Evolutionary conservation across 306 rosid species (phyloP).

Genomic region (Rubus parviflorus): DNA sequence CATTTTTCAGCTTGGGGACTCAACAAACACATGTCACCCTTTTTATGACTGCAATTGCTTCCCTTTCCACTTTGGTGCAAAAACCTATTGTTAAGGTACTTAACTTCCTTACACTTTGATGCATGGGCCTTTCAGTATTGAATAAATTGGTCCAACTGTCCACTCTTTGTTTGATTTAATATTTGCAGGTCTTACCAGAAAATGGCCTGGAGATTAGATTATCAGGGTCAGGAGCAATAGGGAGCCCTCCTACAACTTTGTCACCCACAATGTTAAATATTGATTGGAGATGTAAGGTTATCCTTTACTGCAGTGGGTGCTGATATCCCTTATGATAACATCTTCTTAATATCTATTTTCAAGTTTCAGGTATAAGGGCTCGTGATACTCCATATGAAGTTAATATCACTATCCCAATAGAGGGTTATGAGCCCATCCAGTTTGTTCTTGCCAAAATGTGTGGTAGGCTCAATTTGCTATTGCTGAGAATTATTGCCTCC

Average conservation of each 20-base stretch:
- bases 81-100: conserved; percentile 70
- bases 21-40: conserved; percentile 63
- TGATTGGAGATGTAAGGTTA: conserved; percentile 88
- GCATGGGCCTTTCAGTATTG: conserved; percentile 13
- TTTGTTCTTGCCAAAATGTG: conserved; percentile 82
- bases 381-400: conserved; percentile 64
- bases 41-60: conserved; percentile 82
- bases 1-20: conserved; percentile 63
- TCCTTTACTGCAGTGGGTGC: conserved; percentile 24
- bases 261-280: conserved; percentile 76
- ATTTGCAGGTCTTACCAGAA: conserved; percentile 63
- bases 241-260: conserved; percentile 84
- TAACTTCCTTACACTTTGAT: conserved; percentile 24
- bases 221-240: conserved; percentile 77
- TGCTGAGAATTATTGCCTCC: not conserved
- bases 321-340: conserved; percentile 8
- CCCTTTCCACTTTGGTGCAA: conserved; percentile 72
- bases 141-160: conserved; percentile 7
- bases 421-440: conserved; percentile 72
- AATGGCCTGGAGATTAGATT: conserved; percentile 61
- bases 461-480: conserved; percentile 49
- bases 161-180: conserved; percentile 26
- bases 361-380: conserved; percentile 63
- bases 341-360: conserved; percentile 24
- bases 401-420: conserved; percentile 74